Conservation (phyloP, 306 rosid genomes). For the Acacia crassicarpa region DNA sequence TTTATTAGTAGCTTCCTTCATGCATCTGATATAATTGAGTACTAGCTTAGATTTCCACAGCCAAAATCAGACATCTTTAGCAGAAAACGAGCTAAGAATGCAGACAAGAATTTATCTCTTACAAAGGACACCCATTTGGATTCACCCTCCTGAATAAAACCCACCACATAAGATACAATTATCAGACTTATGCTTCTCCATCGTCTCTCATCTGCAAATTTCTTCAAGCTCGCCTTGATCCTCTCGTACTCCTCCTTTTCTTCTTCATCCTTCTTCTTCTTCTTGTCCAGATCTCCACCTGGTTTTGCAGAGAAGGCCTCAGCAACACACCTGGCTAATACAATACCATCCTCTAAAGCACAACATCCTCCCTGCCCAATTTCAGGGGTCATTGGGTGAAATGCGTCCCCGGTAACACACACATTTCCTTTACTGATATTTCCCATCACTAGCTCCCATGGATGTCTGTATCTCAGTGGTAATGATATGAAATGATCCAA, state of each 20-base stretch:
- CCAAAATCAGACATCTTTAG: slow-evolving; percentile 47
- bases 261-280: slow-evolving; percentile 19
- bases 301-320: slow-evolving; percentile 42
- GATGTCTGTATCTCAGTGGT: slow-evolving; percentile 52
- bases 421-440: slow-evolving; percentile 63
- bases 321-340: slow-evolving; percentile 66
- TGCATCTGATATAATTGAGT: background rate
- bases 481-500: slow-evolving; percentile 30
- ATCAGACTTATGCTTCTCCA: slow-evolving; percentile 69
- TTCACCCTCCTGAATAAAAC: slow-evolving; percentile 37
- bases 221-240: too few species aligned
- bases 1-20: background rate
- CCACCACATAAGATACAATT: slow-evolving; percentile 44
- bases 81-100: slow-evolving; percentile 24
- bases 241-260: slow-evolving; percentile 27
- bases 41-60: slow-evolving; percentile 52
- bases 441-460: slow-evolving; percentile 64
- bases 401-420: slow-evolving; percentile 66
- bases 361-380: slow-evolving; percentile 66
- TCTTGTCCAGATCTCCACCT: background rate
- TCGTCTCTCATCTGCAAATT: slow-evolving; percentile 50
- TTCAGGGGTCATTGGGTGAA: slow-evolving; percentile 76
- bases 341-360: slow-evolving; percentile 67
- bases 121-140: slow-evolving; percentile 37
- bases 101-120: slow-evolving; percentile 54